Evolutionary conservation across 768 basidiomycete species (phyloP), one percentile per base, ranked within the genome.

Genomic region (Hygrophoropsis aurantiaca): DNA sequence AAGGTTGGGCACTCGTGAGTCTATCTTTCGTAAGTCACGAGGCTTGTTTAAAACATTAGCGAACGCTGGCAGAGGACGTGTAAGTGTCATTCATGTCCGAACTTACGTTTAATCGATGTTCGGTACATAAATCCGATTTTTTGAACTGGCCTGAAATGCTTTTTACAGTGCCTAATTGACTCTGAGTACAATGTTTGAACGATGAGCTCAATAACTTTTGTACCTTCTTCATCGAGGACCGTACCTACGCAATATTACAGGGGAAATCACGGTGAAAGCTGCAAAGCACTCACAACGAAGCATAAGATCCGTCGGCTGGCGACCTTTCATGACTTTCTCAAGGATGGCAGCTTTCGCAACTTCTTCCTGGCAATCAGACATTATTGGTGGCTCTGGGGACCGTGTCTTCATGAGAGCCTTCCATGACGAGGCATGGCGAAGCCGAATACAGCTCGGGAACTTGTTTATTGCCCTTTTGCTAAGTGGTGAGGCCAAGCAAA

Each of bases 11-110:
- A 94, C 80, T 55, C 92, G 78, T 4, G 91, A 94, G 71, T 98
- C 95, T 55, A 98, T 90, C 74, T 97, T 97, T 45, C 95, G 86
- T 19, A 98, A 75, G 73, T 98, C 95, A 76, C 95, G 87, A 56
- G 93, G 87, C 90, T 94, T 57, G 18, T 53, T 55, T 56, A 56
- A 47, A 49, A 51, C 48, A 55, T 64, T 57, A 65, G 52, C 47
- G 45, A 51, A 40, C 33, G 13, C 27, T 30, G 13, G 13, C 13
- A 13, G 27, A 30, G 27, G 27, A 13, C 27, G 27, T 30, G 27
- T 30, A 30, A 6, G 21, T 4, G 27, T 30, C 6, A 30, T 30
- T 30, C 13, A 30, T 30, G 27, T 30, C 27, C 37, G 40, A 32
- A 68, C 87, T 71, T 74, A 97, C 94, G 74, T 95, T 92, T 53